Base-by-base conservation (phyloP, 768 basidiomycete species). In the Lepiota brunneoincarnata region DNA sequence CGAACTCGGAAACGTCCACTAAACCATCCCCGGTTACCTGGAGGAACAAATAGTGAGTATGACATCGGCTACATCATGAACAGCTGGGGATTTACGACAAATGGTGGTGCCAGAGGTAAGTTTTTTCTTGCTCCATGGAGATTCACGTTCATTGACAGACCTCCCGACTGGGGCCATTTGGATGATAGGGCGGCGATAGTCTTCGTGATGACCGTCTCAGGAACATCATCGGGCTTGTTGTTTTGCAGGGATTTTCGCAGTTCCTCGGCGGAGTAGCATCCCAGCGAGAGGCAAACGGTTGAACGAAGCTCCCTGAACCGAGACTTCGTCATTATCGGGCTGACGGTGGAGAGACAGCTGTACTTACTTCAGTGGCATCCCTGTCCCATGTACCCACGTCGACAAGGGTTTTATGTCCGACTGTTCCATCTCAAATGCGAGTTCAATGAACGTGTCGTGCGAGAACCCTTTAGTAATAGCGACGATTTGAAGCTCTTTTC, bases 1-100 rank as follows among this genome's bases (percentile, higher is more conserved):
- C 55, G 49, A 78, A 74, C 15, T 70, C 68, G 2, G 81, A 80
- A 10, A 86, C 43, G 56, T 86, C 83, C 18, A 84, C 72, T 15
- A 78, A 66, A 55, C 70, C 72, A 41, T 83, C 74, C 1, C 76
- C 69, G 6, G 75, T 78, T 21, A 75, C 55, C 82, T 83, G 7
- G 11, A 31, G 3, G 11, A 31, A 31, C 31, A 9, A 31, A 9
- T 9, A 31, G 7, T 31, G 26, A 11, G 23, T 31, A 18, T 10
- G 21, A 20, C 26, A n/a, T 31, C 23, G n/a, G 34, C 23, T 7
- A 49, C 18, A 24, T 10, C 6, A 35, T 52, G 49, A 26, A 42
- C 39, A 14, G 31, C 26, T 6, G 31, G 23, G 23, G 12, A 54
- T 71, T 49, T 58, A 74, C 76, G 45, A 65, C 57, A 31, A 77